Conservation (phyloP, 2,329 filamentous ascomycete species). For the Aspergillus pseudoglaucus region DNA sequence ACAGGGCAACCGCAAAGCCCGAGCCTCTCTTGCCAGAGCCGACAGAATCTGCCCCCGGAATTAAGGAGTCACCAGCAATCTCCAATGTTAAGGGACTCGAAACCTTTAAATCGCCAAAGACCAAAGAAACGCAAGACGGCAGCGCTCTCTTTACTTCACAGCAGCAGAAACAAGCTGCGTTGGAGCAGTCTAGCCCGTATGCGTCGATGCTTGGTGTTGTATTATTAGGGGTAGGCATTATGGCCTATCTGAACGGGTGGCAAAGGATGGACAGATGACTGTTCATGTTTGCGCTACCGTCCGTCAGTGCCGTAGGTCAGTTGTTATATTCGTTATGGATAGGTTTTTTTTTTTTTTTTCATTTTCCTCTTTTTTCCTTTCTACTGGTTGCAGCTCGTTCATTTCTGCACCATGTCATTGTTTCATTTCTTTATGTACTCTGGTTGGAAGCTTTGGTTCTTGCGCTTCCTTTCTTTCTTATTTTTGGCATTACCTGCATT, state of each 20-base stretch:
- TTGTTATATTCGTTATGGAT: no score
- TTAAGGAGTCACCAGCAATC: neutral
- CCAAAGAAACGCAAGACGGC: slow-evolving; percentile 34
- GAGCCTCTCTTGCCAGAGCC: slow-evolving; percentile 5
- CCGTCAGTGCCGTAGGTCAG: neutral
- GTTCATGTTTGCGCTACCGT: neutral
- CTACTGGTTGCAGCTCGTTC: neutral
- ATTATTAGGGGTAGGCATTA: slow-evolving; percentile 71
- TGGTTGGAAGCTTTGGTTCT: slow-evolving; percentile 10
- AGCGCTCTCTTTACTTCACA: slow-evolving; percentile 37
- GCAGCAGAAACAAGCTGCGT: slow-evolving; percentile 26
- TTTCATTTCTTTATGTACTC: slow-evolving; percentile 10
- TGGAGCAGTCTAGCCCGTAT: slow-evolving; percentile 61
- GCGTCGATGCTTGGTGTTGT: slow-evolving; percentile 78
- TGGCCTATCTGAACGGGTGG: slow-evolving; percentile 84
- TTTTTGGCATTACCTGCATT: slow-evolving; percentile 20
- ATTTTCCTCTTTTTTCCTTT: neutral
- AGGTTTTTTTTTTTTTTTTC: neutral
- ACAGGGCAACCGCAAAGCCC: slow-evolving; percentile 34
- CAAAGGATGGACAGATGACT: slow-evolving; percentile 50
- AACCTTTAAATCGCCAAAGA: slow-evolving; percentile 45
- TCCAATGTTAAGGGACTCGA: slow-evolving; percentile 9
- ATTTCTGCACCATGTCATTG: neutral
- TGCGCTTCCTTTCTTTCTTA: slow-evolving; percentile 11
- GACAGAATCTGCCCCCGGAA: neutral